Conservation (phyloP, 768 basidiomycete genomes). For the Paxillus ammoniavirescens region DNA sequence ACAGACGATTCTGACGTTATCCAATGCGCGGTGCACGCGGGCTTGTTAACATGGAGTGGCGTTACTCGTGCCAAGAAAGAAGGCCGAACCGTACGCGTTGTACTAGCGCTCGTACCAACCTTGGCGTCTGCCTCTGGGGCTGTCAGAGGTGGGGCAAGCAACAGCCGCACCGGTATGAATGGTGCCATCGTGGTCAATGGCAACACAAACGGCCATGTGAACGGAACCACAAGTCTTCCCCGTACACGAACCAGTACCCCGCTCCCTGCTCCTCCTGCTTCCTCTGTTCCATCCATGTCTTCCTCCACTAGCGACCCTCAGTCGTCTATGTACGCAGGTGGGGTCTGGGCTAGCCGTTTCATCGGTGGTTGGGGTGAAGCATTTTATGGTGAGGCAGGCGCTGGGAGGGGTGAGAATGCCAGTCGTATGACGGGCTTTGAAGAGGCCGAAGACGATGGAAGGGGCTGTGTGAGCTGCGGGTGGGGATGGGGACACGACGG, state of each 20-base stretch:
- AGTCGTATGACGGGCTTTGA: conserved; percentile 30
- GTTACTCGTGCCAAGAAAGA: conserved; percentile 36
- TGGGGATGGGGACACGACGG: conserved; percentile 85
- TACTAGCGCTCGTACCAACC: conserved; percentile 40
- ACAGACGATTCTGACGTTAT: conserved; percentile 78
- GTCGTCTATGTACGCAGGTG: conserved; percentile 26
- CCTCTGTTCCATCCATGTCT: conserved; percentile 22
- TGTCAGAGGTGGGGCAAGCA: conserved; percentile 30
- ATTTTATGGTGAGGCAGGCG: conserved; percentile 30
- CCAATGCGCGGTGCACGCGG: conserved; percentile 66
- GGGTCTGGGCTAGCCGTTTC: conserved; percentile 37
- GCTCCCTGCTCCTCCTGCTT: conserved; percentile 16
- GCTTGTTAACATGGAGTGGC: conserved; percentile 45
- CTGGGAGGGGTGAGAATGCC: conserved; percentile 27
- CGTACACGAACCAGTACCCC: conserved; percentile 31
- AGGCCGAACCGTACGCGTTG: conserved; percentile 39
- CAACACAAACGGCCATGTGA: conserved; percentile 27
- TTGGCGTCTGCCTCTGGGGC: conserved; percentile 43
- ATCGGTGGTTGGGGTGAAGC: conserved; percentile 42
- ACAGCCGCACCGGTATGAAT: conserved; percentile 17
- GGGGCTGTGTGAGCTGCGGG: conserved; percentile 60
- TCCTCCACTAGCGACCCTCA: conserved; percentile 27
- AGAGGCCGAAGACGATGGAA: conserved; percentile 54
- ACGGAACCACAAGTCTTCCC: conserved; percentile 28
- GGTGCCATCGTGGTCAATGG: conserved; percentile 1